Percentiles rank a stretch among this genome's conserved stretches.
Evolutionary conservation across 2,329 filamentous ascomycete species (phyloP).

Genomic region (Botrytis hyacinthi): DNA sequence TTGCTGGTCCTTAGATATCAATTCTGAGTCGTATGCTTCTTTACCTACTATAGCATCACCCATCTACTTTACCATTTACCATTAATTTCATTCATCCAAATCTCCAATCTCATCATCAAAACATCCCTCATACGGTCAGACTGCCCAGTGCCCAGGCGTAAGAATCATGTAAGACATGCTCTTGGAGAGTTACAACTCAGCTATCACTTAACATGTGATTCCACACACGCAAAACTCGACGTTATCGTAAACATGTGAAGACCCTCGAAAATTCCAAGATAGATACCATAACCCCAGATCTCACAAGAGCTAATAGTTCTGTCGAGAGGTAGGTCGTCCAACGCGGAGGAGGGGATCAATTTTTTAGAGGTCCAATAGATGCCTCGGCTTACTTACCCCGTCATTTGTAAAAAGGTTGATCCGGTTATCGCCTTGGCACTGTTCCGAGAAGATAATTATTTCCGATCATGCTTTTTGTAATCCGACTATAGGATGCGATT

Average conservation of each 20-base stretch:
- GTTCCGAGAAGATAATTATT: not conserved
- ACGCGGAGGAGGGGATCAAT: conserved; percentile 8
- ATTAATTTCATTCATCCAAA: not conserved
- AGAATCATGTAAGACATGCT: not conserved
- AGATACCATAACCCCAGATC: not conserved
- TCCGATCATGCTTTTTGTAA: conserved; percentile 7
- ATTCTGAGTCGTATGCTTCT: not conserved
- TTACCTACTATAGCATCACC: not conserved
- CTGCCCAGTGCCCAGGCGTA: conserved; percentile 2
- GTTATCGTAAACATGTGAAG: conserved; percentile 3
- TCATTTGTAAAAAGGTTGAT: not conserved
- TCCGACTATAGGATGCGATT: conserved; percentile 11
- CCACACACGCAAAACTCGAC: not conserved
- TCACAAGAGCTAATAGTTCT: not conserved
- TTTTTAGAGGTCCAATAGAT: not conserved
- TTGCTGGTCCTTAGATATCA: not conserved
- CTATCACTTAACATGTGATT: not conserved
- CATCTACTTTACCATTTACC: not conserved
- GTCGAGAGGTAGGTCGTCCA: not conserved
- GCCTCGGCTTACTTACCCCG: conserved; percentile 10
- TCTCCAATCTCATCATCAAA: not conserved
- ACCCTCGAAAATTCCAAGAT: not conserved
- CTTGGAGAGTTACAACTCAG: not conserved
- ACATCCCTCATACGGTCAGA: not conserved
- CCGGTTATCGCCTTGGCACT: not conserved